Conservation (phyloP, 129 eudicot genomes). For the Centaurea solstitialis region DNA sequence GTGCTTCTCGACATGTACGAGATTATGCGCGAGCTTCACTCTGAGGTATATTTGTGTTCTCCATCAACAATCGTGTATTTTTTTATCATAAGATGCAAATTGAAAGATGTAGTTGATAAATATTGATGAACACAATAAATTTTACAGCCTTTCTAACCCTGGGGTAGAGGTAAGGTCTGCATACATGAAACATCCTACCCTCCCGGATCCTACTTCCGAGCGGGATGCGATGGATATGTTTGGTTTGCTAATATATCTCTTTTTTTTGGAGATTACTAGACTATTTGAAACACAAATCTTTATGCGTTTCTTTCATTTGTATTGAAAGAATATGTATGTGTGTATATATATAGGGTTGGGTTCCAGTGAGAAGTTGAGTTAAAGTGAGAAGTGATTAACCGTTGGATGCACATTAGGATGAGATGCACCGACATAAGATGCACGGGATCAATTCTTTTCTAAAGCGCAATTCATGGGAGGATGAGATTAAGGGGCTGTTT, state of each 20-base stretch:
- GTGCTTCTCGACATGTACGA: conserved; percentile 99
- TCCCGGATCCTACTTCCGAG: background rate
- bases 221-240: background rate
- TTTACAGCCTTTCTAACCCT: background rate
- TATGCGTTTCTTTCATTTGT: background rate
- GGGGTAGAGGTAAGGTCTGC: background rate
- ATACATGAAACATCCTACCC: background rate
- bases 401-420: too few species aligned
- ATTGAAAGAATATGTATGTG: background rate
- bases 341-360: background rate
- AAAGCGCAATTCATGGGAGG: too few species aligned
- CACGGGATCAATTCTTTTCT: too few species aligned
- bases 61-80: background rate
- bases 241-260: background rate
- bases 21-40: conserved; percentile 96
- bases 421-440: too few species aligned
- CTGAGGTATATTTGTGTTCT: conserved; percentile 58
- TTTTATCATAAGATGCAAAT: background rate
- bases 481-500: too few species aligned
- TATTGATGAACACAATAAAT: background rate
- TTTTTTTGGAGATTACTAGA: background rate
- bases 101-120: background rate
- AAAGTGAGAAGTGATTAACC: too few species aligned
- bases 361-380: too few species aligned
- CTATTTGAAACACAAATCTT: background rate